Conservation (phyloP, 1,284 basidiomycete species). For the Leccinum griseonigrum region DNA sequence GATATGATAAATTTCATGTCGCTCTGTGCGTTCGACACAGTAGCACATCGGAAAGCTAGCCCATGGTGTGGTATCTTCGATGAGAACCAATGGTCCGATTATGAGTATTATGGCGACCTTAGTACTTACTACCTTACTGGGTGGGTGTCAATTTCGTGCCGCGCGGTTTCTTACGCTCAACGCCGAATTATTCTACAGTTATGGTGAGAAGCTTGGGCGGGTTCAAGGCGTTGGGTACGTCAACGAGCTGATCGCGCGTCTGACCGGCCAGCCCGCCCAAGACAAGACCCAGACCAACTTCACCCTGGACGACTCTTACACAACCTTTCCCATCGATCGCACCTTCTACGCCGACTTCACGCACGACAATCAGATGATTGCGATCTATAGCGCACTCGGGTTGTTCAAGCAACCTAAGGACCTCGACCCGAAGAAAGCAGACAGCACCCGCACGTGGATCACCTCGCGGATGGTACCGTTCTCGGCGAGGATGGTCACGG, state of each 20-base stretch:
- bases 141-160: constrained; percentile 35
- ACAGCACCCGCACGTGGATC: constrained; percentile 15
- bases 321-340: constrained; percentile 70
- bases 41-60: constrained; percentile 51
- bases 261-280: constrained; percentile 56
- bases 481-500: neutral
- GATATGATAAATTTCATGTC: constrained; percentile 67
- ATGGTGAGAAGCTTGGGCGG: constrained; percentile 61
- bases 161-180: neutral
- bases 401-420: constrained; percentile 47
- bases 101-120: constrained; percentile 70
- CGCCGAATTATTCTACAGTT: constrained; percentile 36
- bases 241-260: constrained; percentile 82
- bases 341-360: constrained; percentile 48
- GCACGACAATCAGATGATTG: constrained; percentile 79
- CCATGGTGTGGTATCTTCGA: constrained; percentile 67
- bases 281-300: constrained; percentile 78
- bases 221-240: constrained; percentile 81
- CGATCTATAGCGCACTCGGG: constrained; percentile 71
- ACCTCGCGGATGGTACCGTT: neutral
- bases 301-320: constrained; percentile 64
- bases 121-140: constrained; percentile 74
- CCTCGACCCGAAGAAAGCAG: constrained; percentile 42
- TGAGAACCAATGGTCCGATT: constrained; percentile 52
- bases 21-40: constrained; percentile 77